These are phyloP conservation scores for Alternaria gaisen DNA, from an alignment of 2,329 filamentous ascomycete genomes.

Conservation along the genomic window DNA sequence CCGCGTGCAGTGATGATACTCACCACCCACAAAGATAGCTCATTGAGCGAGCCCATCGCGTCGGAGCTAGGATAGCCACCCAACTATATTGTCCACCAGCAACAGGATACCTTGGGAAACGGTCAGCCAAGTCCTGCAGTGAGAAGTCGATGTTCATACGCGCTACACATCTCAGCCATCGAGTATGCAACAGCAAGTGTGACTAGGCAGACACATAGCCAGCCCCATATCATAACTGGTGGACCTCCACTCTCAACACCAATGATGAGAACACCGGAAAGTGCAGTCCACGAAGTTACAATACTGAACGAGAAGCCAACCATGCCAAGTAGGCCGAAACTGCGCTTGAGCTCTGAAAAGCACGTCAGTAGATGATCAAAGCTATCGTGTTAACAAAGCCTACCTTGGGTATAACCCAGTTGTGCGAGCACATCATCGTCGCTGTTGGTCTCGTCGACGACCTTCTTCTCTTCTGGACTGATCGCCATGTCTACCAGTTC, in stretches of 20 bases:
- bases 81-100: slow-evolving; percentile 67
- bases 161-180: slow-evolving; percentile 67
- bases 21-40: slow-evolving; percentile 54
- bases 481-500: slow-evolving; percentile 14
- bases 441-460: slow-evolving; percentile 30
- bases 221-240: slow-evolving; percentile 67
- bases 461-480: slow-evolving; percentile 35
- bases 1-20: slow-evolving; percentile 40
- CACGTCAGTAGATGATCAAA: neutral
- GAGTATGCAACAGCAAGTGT: slow-evolving; percentile 65
- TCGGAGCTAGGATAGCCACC: slow-evolving; percentile 65
- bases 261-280: slow-evolving; percentile 65
- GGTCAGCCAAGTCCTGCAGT: slow-evolving; percentile 6
- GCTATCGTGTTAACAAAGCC: neutral
- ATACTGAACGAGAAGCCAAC: slow-evolving; percentile 68
- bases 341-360: slow-evolving; percentile 63
- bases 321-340: slow-evolving; percentile 65
- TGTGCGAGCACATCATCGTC: slow-evolving; percentile 54
- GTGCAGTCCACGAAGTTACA: slow-evolving; percentile 66
- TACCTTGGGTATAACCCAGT: slow-evolving; percentile 54
- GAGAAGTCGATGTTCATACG: slow-evolving; percentile 26
- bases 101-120: slow-evolving; percentile 55
- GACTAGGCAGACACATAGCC: slow-evolving; percentile 62
- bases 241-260: slow-evolving; percentile 65
- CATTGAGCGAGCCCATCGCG: slow-evolving; percentile 45